Evolutionary conservation across 2,329 filamentous ascomycete species (phyloP), one percentile per base, ranked within the genome.

Genomic region (Claviceps spartinae): DNA sequence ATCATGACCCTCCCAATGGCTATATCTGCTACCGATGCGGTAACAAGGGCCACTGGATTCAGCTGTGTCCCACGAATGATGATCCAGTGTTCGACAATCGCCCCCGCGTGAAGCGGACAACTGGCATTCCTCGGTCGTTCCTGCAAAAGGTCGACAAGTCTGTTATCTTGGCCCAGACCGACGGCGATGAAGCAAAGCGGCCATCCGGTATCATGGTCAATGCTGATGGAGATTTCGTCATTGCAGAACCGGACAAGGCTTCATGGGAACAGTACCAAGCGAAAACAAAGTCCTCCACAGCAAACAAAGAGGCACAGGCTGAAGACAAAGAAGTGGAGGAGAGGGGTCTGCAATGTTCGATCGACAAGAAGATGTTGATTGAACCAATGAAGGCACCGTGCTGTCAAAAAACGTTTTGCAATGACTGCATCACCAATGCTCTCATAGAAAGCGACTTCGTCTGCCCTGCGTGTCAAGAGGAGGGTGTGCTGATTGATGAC

Each of bases 1-100:
- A 95, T 60, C 90, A 95, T 63, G 88, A 93, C 46, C 90, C 93
- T 2, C 93, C 93, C 1, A 85, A 86, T 50, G 90, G 90, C 50
- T 98, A 98, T 67, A 85, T 96, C 55, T 98, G 93, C 71, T 95
- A 96, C 66, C 85, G 93, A 48, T 98, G 93, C 69, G 86, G 89
- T 55, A 86, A 96, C 67, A 96, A 96, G 71, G 93, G 90, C n/a
- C 93, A 98, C 67, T 98, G 91, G 91, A 98, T 98, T 56, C 91
- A 97, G 70, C 81, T 88, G 50, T 98, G 93, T 63, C 93, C 93
- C 6, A 98, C 91, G n/a, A 98, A 98, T 67, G 88, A 95, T 66
- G 90, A 98, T 59, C 91, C 93, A 3, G 90, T 89, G 55, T 97
- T 90, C 67, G 93, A 98, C 69, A 90, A 90, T 59, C 85, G 88